Conservation (phyloP, 129 eudicot species). For the Helianthus tuberosus region DNA sequence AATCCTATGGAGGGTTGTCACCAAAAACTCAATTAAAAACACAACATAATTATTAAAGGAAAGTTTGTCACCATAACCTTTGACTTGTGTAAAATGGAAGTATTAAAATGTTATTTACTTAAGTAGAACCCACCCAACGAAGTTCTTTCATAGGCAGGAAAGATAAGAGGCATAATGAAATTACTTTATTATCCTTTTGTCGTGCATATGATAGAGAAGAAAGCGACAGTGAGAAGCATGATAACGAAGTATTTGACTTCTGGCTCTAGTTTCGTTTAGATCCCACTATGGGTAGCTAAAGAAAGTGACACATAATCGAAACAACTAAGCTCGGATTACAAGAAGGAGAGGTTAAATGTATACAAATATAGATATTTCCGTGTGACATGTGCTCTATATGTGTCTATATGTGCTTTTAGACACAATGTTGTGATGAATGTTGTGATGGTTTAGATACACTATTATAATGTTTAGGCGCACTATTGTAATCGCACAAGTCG, state of each 20-base stretch:
- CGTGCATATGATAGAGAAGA: background rate
- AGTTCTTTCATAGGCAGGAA: conserved; percentile 16
- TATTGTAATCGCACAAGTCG: too few species aligned
- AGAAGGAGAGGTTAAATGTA: too few species aligned
- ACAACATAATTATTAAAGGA: conserved; percentile 13
- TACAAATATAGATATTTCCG: too few species aligned
- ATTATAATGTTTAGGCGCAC: too few species aligned
- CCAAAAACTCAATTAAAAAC: background rate
- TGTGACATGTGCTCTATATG: too few species aligned
- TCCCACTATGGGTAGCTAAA: conserved; percentile 6
- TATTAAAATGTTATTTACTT: background rate
- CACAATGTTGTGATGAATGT: too few species aligned
- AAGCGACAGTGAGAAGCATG: conserved; percentile 2
- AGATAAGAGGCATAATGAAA: background rate
- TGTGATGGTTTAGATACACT: too few species aligned
- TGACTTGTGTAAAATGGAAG: background rate
- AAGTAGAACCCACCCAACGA: background rate
- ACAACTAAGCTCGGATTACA: too few species aligned
- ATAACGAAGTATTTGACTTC: background rate
- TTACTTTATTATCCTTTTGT: conserved; percentile 8
- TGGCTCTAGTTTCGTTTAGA: conserved; percentile 3
- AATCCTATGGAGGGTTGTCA: conserved; percentile 19
- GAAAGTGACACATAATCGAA: background rate
- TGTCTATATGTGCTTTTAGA: too few species aligned
- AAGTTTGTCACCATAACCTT: conserved; percentile 14